A percentile compares a stretch with the other conserved stretches of the same genome.
Evolutionary conservation across 208 protist species (phyloP).

Genomic region (Acanthamoeba healyi): DNA sequence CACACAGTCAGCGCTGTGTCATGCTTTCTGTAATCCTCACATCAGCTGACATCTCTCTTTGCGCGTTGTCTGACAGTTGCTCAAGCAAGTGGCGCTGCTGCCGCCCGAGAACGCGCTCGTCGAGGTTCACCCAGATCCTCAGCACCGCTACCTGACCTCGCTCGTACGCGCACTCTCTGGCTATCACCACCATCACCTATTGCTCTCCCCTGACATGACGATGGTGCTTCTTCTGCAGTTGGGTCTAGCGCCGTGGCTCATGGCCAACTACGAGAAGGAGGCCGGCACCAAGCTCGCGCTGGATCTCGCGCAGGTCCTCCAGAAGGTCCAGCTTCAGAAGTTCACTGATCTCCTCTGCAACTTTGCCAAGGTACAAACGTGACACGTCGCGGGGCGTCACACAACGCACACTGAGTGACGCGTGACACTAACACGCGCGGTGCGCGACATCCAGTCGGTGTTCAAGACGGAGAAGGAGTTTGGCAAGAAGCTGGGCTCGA

Average conservation of each 20-base stretch:
- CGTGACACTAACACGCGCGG: neutral
- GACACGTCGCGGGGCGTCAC: neutral
- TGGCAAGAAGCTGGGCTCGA: neutral
- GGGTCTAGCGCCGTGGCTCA: conserved; percentile 9
- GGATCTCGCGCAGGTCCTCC: neutral
- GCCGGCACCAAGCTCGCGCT: conserved; percentile 4
- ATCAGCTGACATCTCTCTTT: neutral
- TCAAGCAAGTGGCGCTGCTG: conserved; percentile 1
- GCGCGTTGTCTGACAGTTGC: neutral
- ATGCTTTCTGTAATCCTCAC: no score
- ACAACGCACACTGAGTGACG: neutral
- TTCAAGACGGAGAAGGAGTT: conserved; percentile 28
- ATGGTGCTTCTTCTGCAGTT: neutral
- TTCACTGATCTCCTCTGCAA: conserved; percentile 6
- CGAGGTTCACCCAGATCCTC: conserved; percentile 3
- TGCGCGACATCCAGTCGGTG: neutral
- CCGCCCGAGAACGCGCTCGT: conserved; percentile 21
- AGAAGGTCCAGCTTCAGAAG: neutral
- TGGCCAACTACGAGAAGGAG: conserved; percentile 30
- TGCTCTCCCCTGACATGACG: neutral
- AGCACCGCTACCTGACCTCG: conserved; percentile 23
- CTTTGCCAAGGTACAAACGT: conserved; percentile 15
- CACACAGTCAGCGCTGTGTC: neutral
- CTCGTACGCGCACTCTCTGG: neutral
- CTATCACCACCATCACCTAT: neutral